phyloP scores from a whole-genome alignment of 2,329 filamentous ascomycete genomes.

The Fusarium foetens region DNA sequence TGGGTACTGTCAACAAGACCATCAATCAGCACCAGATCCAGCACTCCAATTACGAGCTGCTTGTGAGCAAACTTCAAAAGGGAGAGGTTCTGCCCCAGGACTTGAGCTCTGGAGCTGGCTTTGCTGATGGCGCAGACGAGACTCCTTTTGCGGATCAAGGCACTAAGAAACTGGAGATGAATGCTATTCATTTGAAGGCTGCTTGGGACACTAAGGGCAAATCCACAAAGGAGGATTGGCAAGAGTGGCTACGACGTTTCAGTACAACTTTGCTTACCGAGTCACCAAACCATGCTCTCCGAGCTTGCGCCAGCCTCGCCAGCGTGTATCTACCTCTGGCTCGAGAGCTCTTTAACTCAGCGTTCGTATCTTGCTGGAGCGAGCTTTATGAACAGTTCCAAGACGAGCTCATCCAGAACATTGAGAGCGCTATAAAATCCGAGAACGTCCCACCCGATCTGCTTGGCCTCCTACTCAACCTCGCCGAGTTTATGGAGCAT shows the following conservation, averaged over 20 bases:
- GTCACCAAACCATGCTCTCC: conserved; percentile 92
- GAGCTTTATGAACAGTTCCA: conserved; percentile 97
- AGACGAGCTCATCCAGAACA: conserved; percentile 93
- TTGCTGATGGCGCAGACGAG: conserved; percentile 82
- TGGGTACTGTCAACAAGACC: conserved; percentile 90
- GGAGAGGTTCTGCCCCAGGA: conserved; percentile 96
- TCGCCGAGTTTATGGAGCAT: conserved; percentile 99
- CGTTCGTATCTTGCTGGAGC: conserved; percentile 98
- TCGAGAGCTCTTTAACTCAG: conserved; percentile 95
- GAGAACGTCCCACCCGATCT: conserved; percentile 97
- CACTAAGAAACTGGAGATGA: conserved; percentile 95
- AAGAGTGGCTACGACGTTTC: conserved; percentile 97
- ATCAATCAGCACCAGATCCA: conserved; percentile 82
- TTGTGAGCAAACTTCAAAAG: conserved; percentile 92
- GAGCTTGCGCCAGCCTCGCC: conserved; percentile 91
- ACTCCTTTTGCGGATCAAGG: conserved; percentile 83
- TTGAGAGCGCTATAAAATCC: conserved; percentile 94
- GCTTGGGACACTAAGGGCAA: conserved; percentile 98
- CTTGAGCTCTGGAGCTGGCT: conserved; percentile 85
- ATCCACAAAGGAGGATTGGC: conserved; percentile 98
- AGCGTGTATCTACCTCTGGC: conserved; percentile 92
- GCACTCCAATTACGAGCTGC: conserved; percentile 90
- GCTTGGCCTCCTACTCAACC: conserved; percentile 89
- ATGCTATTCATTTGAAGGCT: conserved; percentile 94
- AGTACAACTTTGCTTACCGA: conserved; percentile 95